Base-by-base conservation (phyloP, 1,284 basidiomycete genomes). In the Apiotrichum gracile region DNA sequence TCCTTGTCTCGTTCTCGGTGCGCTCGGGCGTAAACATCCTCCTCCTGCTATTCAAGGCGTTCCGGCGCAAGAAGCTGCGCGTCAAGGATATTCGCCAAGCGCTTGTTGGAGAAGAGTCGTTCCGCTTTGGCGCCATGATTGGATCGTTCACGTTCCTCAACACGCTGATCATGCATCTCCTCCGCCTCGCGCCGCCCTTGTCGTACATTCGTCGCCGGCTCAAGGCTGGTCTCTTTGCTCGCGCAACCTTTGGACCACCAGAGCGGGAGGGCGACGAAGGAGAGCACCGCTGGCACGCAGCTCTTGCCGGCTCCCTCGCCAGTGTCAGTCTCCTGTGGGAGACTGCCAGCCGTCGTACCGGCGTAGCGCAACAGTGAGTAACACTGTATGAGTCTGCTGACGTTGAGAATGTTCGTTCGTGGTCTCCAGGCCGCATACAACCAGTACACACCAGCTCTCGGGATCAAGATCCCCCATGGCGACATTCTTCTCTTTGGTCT, bases 311-410 rank as follows among this genome's bases (percentile, higher is more conserved):
- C 16, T 83, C 87, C 0, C 68, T 92, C 25, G 87, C 68, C 1
- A 85, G 84, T 7, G 61, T 89, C n/a, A 87, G 86, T 0, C 82
- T 97, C 41, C 77, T 90, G 67, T 90, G 86, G 69, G 91, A 97
- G 77, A 87, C 83, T 64, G 80, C 78, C 53, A 80, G 80, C 3
- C 78, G 87, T 41, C 78, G 88, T 54, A 78, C 81, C 3, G 82
- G 83, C 14, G 87, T 97, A 55, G 88, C 88, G 0, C 93, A 97
- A 65, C 93, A 97, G 78, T 77, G 45, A 52, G 73, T 64, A 2
- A 65, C 17, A 21, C 2, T 24, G 27, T 22, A 21, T 34, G 17
- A n/a, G 37, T n/a, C 33, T 49, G 6, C 50, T 35, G 12, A 37
- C 38, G 33, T 0, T 9, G 40, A 74, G 72, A 45, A 69, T 76